phyloP scores from a whole-genome alignment of 2,329 filamentous ascomycete genomes.

The Teratosphaeria pseudoeucalypti region DNA sequence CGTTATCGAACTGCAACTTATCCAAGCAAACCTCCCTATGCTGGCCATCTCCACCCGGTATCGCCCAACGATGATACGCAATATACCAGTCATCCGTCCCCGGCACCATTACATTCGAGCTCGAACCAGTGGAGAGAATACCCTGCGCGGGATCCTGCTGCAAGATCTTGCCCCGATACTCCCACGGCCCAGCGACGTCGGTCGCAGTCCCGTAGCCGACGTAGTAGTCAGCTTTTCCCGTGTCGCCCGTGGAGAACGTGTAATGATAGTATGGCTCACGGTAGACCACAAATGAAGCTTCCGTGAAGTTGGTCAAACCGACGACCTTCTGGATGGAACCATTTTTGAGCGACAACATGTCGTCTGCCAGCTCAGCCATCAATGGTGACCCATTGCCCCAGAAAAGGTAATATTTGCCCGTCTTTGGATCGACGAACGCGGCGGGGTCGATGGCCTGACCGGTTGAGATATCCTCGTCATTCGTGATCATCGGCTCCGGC shows the following conservation, averaged over 20 bases:
- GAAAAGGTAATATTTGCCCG: constrained; percentile 19
- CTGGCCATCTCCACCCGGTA: constrained; percentile 37
- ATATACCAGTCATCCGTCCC: constrained; percentile 43
- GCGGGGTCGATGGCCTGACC: constrained; percentile 20
- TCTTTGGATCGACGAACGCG: constrained; percentile 16
- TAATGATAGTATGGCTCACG: constrained; percentile 38
- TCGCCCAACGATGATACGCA: constrained; percentile 39
- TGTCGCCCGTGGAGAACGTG: constrained; percentile 41
- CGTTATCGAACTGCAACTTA: constrained; percentile 27
- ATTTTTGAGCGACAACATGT: constrained; percentile 37
- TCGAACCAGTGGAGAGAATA: constrained; percentile 38
- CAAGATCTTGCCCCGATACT: constrained; percentile 36
- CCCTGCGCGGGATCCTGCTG: constrained; percentile 31
- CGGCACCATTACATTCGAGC: constrained; percentile 38
- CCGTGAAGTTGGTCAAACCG: constrained; percentile 36
- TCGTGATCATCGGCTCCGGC: constrained; percentile 16
- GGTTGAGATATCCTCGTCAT: constrained; percentile 15
- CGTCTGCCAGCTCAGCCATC: constrained; percentile 34
- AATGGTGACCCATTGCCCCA: constrained; percentile 33
- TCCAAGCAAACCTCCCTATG: constrained; percentile 37
- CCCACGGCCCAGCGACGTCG: constrained; percentile 33
- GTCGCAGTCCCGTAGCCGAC: constrained; percentile 26
- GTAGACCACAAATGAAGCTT: constrained; percentile 35
- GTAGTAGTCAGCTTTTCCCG: constrained; percentile 36
- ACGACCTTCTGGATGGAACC: constrained; percentile 24